Percentiles rank a stretch among this genome's conserved stretches.
Conservation (phyloP, 202 grass and related monocot genomes). For the Zizania palustris region DNA sequence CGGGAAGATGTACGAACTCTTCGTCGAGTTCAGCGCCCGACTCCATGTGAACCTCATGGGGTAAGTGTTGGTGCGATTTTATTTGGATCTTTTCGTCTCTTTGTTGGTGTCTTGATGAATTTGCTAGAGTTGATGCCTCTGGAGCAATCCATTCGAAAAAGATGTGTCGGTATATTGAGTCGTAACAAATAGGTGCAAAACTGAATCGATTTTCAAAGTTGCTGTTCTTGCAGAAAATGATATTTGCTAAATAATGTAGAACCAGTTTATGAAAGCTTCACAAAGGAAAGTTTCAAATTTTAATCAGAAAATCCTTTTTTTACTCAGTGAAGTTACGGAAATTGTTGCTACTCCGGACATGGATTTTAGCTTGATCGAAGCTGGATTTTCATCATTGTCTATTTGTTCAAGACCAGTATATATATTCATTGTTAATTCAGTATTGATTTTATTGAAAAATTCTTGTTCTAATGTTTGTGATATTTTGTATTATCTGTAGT, state of each 20-base stretch:
- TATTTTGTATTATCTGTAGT: conserved; percentile 4
- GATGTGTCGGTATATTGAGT: not conserved
- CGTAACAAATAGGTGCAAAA: no score
- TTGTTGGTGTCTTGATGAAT: not conserved
- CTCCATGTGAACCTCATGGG: conserved; percentile 86
- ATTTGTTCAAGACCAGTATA: not conserved
- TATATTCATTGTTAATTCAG: not conserved
- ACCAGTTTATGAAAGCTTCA: no score
- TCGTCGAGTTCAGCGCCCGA: conserved; percentile 65
- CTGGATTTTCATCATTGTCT: not conserved
- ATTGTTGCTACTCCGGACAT: no score
- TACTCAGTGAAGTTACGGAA: no score
- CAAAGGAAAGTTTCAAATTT: no score
- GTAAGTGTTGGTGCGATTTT: conserved; percentile 44
- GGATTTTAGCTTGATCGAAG: not conserved
- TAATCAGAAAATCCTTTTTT: no score
- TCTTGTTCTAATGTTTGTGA: not conserved
- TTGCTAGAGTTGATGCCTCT: not conserved
- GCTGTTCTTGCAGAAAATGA: no score
- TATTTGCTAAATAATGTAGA: no score
- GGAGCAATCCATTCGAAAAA: no score
- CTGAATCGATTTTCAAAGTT: no score
- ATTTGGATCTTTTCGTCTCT: not conserved
- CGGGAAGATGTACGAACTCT: conserved; percentile 73
- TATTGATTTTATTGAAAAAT: not conserved